These are phyloP conservation scores for Cokeromyces recurvatus DNA, from an alignment of 371 early-diverging fungal genomes.

Conservation along the genomic window DNA sequence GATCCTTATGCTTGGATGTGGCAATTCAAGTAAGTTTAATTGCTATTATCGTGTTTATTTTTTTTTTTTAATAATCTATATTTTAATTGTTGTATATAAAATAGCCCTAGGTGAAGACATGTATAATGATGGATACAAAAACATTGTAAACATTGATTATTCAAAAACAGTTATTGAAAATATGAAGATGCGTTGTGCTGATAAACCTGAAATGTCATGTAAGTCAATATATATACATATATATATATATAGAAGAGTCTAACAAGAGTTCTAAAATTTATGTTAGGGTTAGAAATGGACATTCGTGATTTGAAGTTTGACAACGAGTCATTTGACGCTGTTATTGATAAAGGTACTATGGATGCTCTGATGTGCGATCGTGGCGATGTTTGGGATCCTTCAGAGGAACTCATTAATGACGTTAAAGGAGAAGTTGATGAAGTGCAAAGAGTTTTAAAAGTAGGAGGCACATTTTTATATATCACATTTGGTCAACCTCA, in stretches of 20 bases:
- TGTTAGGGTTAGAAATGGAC: constrained; percentile 75
- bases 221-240: no score
- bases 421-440: constrained; percentile 73
- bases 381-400: constrained; percentile 88
- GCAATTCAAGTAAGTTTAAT: constrained; percentile 59
- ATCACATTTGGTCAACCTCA: constrained; percentile 92
- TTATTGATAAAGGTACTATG: constrained; percentile 87
- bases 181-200: constrained; percentile 62
- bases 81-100: no score
- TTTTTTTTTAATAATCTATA: no score
- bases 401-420: constrained; percentile 58
- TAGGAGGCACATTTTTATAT: constrained; percentile 77
- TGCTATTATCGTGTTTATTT: background rate
- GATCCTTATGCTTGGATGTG: constrained; percentile 77
- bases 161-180: constrained; percentile 72
- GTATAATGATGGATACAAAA: constrained; percentile 74
- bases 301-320: constrained; percentile 64
- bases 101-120: constrained; percentile 74
- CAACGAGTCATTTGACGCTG: constrained; percentile 62
- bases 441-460: constrained; percentile 68
- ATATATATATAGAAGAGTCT: no score
- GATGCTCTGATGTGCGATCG: constrained; percentile 81
- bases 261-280: background rate
- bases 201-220: constrained; percentile 62
- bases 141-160: constrained; percentile 81